Evolutionary conservation across 176 grass and related monocot species (phyloP).

Genomic region (Oryza coarctata): DNA sequence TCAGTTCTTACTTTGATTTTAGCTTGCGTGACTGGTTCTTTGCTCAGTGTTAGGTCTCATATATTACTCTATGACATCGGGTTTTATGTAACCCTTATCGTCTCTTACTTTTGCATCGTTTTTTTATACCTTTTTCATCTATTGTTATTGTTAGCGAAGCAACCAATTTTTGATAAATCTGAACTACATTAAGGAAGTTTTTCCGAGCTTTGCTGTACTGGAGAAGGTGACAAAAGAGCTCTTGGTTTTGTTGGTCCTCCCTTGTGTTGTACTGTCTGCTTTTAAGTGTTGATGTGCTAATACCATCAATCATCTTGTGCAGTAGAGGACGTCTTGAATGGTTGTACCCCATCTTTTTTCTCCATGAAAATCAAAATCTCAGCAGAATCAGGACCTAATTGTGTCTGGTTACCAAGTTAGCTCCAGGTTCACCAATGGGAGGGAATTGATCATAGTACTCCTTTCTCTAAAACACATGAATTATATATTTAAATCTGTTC

Average conservation of each 20-base stretch:
- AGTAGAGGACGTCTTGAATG: too few species aligned
- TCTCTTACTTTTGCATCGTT: not conserved
- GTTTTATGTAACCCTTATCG: conserved; percentile 31
- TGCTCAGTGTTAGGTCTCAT: conserved; percentile 22
- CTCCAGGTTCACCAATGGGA: too few species aligned
- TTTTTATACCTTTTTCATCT: not conserved
- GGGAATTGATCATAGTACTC: too few species aligned
- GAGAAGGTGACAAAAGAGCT: conserved; percentile 35
- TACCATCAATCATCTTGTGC: not conserved
- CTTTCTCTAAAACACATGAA: too few species aligned
- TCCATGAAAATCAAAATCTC: too few species aligned
- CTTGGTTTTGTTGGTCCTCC: not conserved
- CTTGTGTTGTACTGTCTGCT: not conserved
- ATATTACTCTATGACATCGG: conserved; percentile 22
- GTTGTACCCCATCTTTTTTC: too few species aligned
- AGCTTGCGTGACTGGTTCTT: conserved; percentile 33
- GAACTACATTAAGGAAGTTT: conserved; percentile 29
- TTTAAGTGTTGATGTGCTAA: not conserved
- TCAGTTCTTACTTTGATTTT: conserved; percentile 18
- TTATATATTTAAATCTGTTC: too few species aligned
- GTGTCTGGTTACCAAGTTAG: too few species aligned
- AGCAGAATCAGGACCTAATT: too few species aligned
- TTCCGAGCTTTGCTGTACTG: not conserved
- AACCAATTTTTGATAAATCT: conserved; percentile 29
- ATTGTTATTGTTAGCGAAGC: conserved; percentile 36